phyloP scores from a whole-genome alignment of 2,329 filamentous ascomycete species.

The Elsinoe perseae region DNA sequence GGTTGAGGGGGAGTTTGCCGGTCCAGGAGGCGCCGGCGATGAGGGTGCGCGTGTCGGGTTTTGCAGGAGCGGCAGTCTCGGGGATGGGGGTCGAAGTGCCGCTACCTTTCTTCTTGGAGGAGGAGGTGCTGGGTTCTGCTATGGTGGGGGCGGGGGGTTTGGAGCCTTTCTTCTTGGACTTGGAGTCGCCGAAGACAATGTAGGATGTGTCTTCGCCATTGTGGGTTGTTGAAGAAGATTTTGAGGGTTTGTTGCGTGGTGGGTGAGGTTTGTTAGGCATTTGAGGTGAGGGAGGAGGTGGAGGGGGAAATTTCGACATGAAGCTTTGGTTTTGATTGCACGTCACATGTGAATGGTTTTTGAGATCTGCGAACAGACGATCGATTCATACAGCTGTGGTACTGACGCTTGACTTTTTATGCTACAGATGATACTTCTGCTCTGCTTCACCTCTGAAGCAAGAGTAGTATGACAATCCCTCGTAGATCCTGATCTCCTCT shows the following conservation, averaged over 20 bases:
- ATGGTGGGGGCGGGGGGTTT: constrained; percentile 9
- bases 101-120: constrained; percentile 24
- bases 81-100: constrained; percentile 19
- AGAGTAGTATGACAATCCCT: neutral
- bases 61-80: constrained; percentile 43
- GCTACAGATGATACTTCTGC: neutral
- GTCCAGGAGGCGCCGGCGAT: constrained; percentile 97
- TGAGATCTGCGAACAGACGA: neutral
- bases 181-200: constrained; percentile 43
- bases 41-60: constrained; percentile 60
- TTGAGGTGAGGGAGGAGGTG: neutral
- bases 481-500: neutral
- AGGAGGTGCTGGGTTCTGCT: constrained; percentile 15
- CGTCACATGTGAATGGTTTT: neutral
- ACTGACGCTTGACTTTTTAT: constrained; percentile 1
- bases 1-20: constrained; percentile 87
- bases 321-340: neutral
- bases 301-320: neutral
- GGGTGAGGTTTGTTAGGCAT: constrained; percentile 46
- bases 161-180: constrained; percentile 36
- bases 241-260: constrained; percentile 36
- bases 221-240: constrained; percentile 26
- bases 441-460: neutral
- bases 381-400: neutral
- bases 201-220: constrained; percentile 42